Conservation (phyloP, 331 rosid genomes). For the Rhamnella rubrinervis region DNA sequence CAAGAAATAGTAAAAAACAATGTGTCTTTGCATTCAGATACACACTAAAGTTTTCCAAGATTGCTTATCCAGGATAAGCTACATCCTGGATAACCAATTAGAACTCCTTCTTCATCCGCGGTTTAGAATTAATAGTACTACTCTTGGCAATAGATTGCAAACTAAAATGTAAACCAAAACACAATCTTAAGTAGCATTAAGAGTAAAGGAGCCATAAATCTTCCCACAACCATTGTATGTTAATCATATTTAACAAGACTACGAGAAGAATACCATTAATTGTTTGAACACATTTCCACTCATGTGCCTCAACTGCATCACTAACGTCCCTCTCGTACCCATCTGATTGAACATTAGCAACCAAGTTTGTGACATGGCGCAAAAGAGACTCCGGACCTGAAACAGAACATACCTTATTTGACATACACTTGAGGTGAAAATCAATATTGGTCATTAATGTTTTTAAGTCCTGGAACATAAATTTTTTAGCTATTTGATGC, state of each 20-base stretch:
- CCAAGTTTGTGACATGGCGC: conserved; percentile 66
- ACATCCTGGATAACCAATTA: too few relatives aligned
- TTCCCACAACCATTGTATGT: not conserved
- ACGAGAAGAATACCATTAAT: conserved; percentile 56
- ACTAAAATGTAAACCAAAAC: not conserved
- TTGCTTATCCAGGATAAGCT: too few relatives aligned
- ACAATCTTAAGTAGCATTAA: conserved; percentile 14
- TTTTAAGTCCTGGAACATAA: not conserved
- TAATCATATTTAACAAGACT: too few relatives aligned
- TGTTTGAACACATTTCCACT: conserved; percentile 87
- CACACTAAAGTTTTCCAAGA: not conserved
- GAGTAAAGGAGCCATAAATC: conserved; percentile 1
- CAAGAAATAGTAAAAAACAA: conserved; percentile 22
- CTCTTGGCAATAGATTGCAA: conserved; percentile 6
- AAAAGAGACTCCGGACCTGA: conserved; percentile 86
- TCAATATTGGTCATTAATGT: not conserved
- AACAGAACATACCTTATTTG: not conserved
- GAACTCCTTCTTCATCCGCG: too few relatives aligned
- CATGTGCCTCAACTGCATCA: conserved; percentile 82
- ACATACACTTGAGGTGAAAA: not conserved
- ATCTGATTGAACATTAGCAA: conserved; percentile 41
- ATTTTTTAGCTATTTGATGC: too few relatives aligned
- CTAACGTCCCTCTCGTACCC: conserved; percentile 61
- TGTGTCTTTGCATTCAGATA: not conserved
- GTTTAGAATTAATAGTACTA: not conserved